Conservation (phyloP, 441 rosid genomes). For the Populus hybrid region DNA sequence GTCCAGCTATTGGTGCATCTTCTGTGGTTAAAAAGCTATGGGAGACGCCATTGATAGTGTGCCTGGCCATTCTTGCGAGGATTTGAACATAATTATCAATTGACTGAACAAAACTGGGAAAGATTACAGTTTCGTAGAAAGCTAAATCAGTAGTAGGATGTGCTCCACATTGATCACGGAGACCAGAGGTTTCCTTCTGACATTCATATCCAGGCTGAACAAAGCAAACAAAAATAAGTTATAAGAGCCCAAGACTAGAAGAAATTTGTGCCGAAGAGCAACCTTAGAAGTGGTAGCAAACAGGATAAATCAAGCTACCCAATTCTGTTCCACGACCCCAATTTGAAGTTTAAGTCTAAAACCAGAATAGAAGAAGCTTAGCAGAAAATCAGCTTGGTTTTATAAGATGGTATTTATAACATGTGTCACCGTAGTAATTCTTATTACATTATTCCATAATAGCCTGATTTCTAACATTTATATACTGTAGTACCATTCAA, state of each 20-base stretch:
- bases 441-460: too few species aligned
- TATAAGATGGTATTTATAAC: not conserved
- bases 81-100: constrained; percentile 35
- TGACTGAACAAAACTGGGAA: constrained; percentile 36
- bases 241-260: not conserved
- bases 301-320: too few species aligned
- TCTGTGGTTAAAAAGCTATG: constrained; percentile 44
- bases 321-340: too few species aligned
- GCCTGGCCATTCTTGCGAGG: constrained; percentile 51
- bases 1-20: constrained; percentile 30
- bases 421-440: not conserved
- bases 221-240: not conserved
- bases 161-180: constrained; percentile 32
- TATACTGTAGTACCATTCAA: not conserved
- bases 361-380: too few species aligned
- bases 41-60: constrained; percentile 35
- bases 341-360: too few species aligned
- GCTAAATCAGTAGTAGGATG: constrained; percentile 30
- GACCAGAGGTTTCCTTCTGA: constrained; percentile 28
- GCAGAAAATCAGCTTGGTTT: not conserved
- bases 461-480: not conserved
- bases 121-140: constrained; percentile 37
- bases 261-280: not conserved
- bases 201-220: constrained; percentile 25
- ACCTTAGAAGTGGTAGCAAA: too few species aligned